phyloP scores from a whole-genome alignment of 2,329 filamentous ascomycete genomes.

The Arthrobotrys entomopaga region DNA sequence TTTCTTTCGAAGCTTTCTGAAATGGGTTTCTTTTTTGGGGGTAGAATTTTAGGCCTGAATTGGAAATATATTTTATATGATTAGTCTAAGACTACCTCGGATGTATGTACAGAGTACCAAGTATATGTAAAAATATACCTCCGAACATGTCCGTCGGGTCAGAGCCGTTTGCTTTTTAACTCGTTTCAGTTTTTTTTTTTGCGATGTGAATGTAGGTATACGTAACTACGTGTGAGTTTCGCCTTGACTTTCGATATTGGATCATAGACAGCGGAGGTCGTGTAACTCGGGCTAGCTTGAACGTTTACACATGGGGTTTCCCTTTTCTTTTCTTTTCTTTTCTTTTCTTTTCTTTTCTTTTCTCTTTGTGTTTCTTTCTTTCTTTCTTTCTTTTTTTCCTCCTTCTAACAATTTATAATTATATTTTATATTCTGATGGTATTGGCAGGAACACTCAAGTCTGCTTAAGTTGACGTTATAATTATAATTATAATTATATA shows the following conservation, averaged over 20 bases:
- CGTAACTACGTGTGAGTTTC: slow-evolving; percentile 36
- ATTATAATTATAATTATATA: no score
- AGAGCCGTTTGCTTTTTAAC: slow-evolving; percentile 38
- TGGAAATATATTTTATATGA: slow-evolving; percentile 45
- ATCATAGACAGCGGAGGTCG: slow-evolving; percentile 26
- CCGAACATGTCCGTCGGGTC: slow-evolving; percentile 22
- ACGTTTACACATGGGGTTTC: neutral
- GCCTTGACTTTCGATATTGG: slow-evolving; percentile 55
- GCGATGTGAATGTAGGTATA: no score
- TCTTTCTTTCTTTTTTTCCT: neutral
- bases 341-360: slow-evolving; percentile 16
- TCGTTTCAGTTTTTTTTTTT: slow-evolving; percentile 38
- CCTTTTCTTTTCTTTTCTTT: neutral
- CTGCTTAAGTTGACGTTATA: neutral
- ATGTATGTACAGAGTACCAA: no score
- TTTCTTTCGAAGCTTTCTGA: slow-evolving; percentile 1
- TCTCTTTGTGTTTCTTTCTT: neutral
- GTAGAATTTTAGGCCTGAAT: slow-evolving; percentile 39
- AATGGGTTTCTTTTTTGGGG: slow-evolving; percentile 34
- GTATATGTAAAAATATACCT: no score
- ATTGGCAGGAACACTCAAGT: no score
- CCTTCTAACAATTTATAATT: no score
- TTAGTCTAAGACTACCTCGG: no score
- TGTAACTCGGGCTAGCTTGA: slow-evolving; percentile 40
- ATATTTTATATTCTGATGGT: no score